Percentiles rank a stretch among this genome's conserved stretches.
Conservation (phyloP, 495 filamentous ascomycete species). For the Penicillium arizonense region DNA sequence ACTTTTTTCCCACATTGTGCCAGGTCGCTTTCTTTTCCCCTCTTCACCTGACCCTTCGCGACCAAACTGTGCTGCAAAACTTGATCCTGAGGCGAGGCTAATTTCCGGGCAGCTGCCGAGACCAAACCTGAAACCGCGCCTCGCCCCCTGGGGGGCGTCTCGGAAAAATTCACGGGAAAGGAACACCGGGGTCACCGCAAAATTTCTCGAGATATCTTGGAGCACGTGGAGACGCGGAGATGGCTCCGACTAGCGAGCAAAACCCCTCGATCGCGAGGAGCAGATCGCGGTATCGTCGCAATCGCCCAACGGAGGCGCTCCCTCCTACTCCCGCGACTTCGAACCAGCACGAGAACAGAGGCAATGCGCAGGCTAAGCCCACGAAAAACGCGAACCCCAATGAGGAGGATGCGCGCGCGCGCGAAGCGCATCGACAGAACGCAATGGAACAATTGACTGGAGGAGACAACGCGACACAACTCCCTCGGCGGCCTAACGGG, state of each 20-base stretch:
- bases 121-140: slow-evolving; percentile 2
- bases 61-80: no score
- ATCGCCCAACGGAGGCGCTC: slow-evolving; percentile 26
- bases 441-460: slow-evolving; percentile 40
- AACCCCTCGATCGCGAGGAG: slow-evolving; percentile 48
- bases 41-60: background rate
- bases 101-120: background rate
- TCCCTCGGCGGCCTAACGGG: slow-evolving; percentile 11
- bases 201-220: slow-evolving; percentile 41
- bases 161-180: background rate
- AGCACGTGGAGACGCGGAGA: slow-evolving; percentile 11
- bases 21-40: background rate
- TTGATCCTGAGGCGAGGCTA: no score
- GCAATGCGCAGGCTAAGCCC: slow-evolving; percentile 4
- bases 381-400: slow-evolving; percentile 8
- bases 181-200: slow-evolving; percentile 11
- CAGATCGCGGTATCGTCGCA: slow-evolving; percentile 59
- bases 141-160: background rate
- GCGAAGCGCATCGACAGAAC: slow-evolving; percentile 37
- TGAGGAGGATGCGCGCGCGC: slow-evolving; percentile 39
- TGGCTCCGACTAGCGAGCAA: slow-evolving; percentile 7
- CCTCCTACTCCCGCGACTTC: slow-evolving; percentile 29
- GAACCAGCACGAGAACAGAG: slow-evolving; percentile 11
- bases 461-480: slow-evolving; percentile 14
- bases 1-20: background rate